These are phyloP conservation scores for Cladorrhinum sp. DNA, from an alignment of 2,329 filamentous ascomycete genomes.

Conservation along the genomic window DNA sequence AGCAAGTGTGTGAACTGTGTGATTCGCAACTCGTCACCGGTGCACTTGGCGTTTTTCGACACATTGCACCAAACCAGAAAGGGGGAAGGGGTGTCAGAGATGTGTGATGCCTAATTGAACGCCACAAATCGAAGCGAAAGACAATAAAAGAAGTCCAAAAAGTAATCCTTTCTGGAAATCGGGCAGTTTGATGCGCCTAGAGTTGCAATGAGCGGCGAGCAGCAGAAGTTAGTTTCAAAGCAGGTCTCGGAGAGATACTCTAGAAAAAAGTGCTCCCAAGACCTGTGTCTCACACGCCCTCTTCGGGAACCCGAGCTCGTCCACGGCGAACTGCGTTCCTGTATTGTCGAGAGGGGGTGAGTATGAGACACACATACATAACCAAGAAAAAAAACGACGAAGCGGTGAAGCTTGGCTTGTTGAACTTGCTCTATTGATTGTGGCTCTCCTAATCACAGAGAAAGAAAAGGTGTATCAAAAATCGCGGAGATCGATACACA, in stretches of 20 bases:
- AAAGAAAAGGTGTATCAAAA: neutral
- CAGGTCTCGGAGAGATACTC: conserved; percentile 7
- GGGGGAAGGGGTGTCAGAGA: neutral
- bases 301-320: neutral
- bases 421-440: neutral
- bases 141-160: neutral
- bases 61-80: neutral
- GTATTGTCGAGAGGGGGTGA: neutral
- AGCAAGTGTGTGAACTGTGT: neutral
- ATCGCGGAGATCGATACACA: neutral
- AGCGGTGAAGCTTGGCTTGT: conserved; percentile 6
- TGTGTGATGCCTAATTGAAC: neutral
- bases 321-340: conserved; percentile 4
- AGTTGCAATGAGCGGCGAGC: neutral
- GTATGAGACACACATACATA: neutral
- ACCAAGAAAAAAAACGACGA: neutral
- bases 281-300: neutral
- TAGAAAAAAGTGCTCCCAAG: neutral
- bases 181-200: neutral
- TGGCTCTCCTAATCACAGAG: neutral
- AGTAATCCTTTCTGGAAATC: neutral
- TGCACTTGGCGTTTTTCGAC: neutral
- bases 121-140: neutral
- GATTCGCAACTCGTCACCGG: neutral
- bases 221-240: conserved; percentile 1